A percentile compares a stretch with the other conserved stretches of the same genome.
These are phyloP conservation scores for Petunia hybrid DNA, from an alignment of 305 asterid species.

Conservation along the genomic window DNA sequence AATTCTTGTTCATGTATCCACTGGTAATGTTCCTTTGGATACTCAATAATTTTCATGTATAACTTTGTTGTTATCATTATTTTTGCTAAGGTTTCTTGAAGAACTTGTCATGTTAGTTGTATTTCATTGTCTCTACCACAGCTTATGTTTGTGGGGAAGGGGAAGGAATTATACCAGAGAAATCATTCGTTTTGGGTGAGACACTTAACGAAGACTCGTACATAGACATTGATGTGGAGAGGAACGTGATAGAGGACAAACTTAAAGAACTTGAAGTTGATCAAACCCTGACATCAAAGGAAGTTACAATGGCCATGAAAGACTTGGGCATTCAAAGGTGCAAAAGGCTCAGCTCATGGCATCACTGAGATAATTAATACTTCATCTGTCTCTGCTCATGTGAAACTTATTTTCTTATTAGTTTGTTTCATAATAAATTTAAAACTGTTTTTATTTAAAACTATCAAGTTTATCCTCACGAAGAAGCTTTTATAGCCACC, in stretches of 20 bases:
- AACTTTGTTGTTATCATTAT: neutral
- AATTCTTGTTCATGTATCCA: constrained; percentile 37
- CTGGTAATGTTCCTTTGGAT: constrained; percentile 22
- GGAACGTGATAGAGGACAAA: constrained; percentile 36
- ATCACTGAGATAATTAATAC: neutral
- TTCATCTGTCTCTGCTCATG: neutral
- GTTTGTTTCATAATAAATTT: too few relatives aligned
- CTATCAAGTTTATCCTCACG: too few relatives aligned
- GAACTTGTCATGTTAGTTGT: neutral
- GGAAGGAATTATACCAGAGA: constrained; percentile 35
- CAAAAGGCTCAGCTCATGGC: neutral
- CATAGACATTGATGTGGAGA: constrained; percentile 37
- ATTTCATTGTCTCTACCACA: neutral
- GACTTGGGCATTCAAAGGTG: constrained; percentile 48
- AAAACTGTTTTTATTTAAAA: too few relatives aligned
- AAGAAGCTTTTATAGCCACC: too few relatives aligned
- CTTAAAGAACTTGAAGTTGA: constrained; percentile 29
- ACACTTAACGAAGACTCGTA: constrained; percentile 33
- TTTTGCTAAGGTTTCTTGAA: neutral
- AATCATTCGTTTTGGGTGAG: constrained; percentile 32
- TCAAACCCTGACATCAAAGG: constrained; percentile 27
- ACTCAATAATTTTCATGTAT: neutral
- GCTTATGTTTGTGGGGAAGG: constrained; percentile 41
- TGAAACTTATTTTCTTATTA: too few relatives aligned
- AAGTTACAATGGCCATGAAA: constrained; percentile 39